Evolutionary conservation across 2,329 filamentous ascomycete genomes (phyloP).

Genomic region (Paracoccidioides brasiliensis): DNA sequence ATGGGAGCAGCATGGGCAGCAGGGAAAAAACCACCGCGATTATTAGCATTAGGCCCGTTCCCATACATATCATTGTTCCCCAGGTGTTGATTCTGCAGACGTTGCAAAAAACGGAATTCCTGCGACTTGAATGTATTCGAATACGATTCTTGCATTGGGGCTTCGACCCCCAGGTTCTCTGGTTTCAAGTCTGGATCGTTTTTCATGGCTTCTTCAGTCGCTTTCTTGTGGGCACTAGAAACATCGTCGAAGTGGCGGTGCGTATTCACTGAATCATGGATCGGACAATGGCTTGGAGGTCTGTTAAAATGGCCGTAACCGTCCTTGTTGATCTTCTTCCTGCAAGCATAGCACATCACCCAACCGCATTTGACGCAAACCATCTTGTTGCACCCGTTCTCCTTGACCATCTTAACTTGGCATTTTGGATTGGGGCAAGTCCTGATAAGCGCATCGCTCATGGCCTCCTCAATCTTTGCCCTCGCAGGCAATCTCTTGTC

Average conservation of each 20-base stretch:
- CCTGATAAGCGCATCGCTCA: slow-evolving; percentile 65
- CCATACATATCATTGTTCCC: background rate
- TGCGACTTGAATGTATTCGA: background rate
- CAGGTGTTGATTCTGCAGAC: background rate
- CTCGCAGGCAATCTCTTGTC: slow-evolving; percentile 49
- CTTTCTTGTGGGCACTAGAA: slow-evolving; percentile 45
- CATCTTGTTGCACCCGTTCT: slow-evolving; percentile 74
- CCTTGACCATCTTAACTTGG: slow-evolving; percentile 65
- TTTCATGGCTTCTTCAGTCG: slow-evolving; percentile 41
- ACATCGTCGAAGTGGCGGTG: slow-evolving; percentile 52
- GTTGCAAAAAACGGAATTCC: background rate
- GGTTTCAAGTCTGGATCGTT: slow-evolving; percentile 50
- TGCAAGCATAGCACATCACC: slow-evolving; percentile 49
- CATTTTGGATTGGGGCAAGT: slow-evolving; percentile 49
- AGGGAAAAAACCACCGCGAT: too few species aligned
- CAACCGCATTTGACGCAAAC: slow-evolving; percentile 46
- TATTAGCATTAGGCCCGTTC: too few species aligned
- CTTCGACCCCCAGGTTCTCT: slow-evolving; percentile 44
- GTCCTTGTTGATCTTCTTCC: slow-evolving; percentile 42
- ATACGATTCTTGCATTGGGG: slow-evolving; percentile 18
- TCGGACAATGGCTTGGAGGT: slow-evolving; percentile 37
- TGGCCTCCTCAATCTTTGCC: slow-evolving; percentile 66
- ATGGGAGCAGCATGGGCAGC: too few species aligned
- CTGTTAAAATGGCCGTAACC: slow-evolving; percentile 56
- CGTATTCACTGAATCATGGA: slow-evolving; percentile 47